Evolutionary conservation across 257 asterid species (phyloP).

Genomic region (Plectranthus barbatus): DNA sequence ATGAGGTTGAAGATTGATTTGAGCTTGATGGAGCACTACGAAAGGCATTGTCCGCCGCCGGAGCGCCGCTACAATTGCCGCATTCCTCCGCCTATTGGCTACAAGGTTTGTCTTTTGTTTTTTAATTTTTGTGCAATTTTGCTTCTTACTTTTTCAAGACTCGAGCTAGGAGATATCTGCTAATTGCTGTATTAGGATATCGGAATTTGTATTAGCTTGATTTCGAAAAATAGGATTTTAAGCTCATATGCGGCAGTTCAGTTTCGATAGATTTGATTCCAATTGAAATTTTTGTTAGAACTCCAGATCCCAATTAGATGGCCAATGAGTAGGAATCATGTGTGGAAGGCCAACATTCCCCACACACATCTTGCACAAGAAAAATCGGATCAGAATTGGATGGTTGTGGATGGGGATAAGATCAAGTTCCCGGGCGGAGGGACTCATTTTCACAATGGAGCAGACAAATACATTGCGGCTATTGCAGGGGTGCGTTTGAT

Average conservation of each 20-base stretch:
- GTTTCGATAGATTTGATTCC: slow-evolving; percentile 48
- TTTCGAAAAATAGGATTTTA: not conserved
- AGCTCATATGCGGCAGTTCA: not conserved
- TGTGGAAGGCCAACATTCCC: slow-evolving; percentile 94
- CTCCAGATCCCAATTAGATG: slow-evolving; percentile 90
- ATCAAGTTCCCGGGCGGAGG: slow-evolving; percentile 96
- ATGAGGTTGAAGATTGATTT: slow-evolving; percentile 58
- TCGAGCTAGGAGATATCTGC: not conserved
- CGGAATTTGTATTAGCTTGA: not conserved
- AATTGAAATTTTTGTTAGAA: slow-evolving; percentile 51
- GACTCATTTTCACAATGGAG: slow-evolving; percentile 89
- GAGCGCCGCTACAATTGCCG: slow-evolving; percentile 81
- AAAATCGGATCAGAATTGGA: slow-evolving; percentile 92
- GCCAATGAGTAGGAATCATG: slow-evolving; percentile 89
- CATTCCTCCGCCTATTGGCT: slow-evolving; percentile 83
- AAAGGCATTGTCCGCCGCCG: slow-evolving; percentile 87
- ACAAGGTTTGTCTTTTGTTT: slow-evolving; percentile 57
- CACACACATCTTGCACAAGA: slow-evolving; percentile 89
- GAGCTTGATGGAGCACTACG: slow-evolving; percentile 96
- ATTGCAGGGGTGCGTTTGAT: slow-evolving; percentile 66
- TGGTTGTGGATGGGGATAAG: slow-evolving; percentile 86
- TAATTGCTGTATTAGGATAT: not conserved
- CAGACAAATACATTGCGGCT: slow-evolving; percentile 74
- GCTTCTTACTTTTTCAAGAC: not conserved
- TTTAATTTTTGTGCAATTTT: not conserved